These are phyloP conservation scores for Beverwykella pulmonaria DNA, from an alignment of 495 filamentous ascomycete species.

Conservation along the genomic window DNA sequence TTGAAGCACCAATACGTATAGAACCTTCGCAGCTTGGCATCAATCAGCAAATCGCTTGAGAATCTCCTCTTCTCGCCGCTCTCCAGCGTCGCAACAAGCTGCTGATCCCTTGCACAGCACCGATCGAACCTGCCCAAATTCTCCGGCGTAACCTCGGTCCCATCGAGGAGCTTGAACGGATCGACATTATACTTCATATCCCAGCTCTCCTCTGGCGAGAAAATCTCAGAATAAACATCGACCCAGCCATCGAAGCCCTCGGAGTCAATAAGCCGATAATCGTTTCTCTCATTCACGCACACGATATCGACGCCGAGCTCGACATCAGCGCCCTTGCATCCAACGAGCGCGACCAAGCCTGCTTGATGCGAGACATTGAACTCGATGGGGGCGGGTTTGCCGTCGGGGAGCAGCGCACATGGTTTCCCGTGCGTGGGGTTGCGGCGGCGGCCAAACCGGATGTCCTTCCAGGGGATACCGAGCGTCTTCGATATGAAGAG, in stretches of 20 bases:
- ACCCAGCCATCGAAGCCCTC: conserved; percentile 69
- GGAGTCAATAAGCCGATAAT: conserved; percentile 51
- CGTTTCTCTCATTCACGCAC: conserved; percentile 70
- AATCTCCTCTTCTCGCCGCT: conserved; percentile 41
- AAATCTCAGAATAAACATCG: conserved; percentile 78
- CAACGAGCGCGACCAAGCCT: conserved; percentile 69
- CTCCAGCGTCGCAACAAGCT: conserved; percentile 39
- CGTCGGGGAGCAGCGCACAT: conserved; percentile 49
- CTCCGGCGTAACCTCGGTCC: conserved; percentile 39
- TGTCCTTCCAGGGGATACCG: conserved; percentile 65
- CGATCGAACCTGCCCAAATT: conserved; percentile 44
- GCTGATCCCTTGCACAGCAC: conserved; percentile 38
- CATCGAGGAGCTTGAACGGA: conserved; percentile 42
- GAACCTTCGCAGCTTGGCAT: conserved; percentile 71
- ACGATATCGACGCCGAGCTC: conserved; percentile 58
- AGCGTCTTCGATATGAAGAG: conserved; percentile 66
- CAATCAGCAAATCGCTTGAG: conserved; percentile 49
- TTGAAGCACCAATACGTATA: conserved; percentile 88
- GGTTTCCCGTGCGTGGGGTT: conserved; percentile 64
- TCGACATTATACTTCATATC: conserved; percentile 58
- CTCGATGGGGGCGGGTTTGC: conserved; percentile 51
- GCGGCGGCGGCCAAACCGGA: conserved; percentile 61
- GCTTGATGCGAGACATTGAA: conserved; percentile 93
- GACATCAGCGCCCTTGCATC: conserved; percentile 43
- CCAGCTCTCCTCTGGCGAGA: conserved; percentile 60